Base-by-base conservation (phyloP, 2,329 filamentous ascomycete genomes). In the Verticillium tricorpus region DNA sequence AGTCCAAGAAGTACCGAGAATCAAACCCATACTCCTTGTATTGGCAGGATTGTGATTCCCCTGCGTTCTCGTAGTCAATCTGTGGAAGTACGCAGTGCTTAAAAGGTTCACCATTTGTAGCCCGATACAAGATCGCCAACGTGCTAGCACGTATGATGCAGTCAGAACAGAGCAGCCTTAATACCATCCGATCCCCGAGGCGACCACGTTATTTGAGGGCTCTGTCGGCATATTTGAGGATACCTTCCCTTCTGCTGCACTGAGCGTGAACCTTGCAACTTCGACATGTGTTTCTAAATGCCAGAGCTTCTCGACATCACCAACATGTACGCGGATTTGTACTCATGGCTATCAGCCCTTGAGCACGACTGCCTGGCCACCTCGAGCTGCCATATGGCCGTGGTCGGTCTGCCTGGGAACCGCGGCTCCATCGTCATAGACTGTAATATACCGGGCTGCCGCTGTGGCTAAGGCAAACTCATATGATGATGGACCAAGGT, bases 341-440 rank as follows among this genome's bases (percentile, higher is more conserved):
- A 74, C 60, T 64, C 64, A 0, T 71, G 68, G 68, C 71, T 71
- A 62, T 55, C 34, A 1, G 65, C 61, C 2, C 70, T 69, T 55
- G 57, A 57, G 1, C 66, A 70, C 40, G 62, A 61, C 17, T 68
- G 64, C 40, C 64, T 68, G 37, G 31, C 11, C 1, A 34, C 6
- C 7, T 35, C 50, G 19, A n/a, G 17, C 6, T 73, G 71, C 62
- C 70, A 73, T 61, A 55, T 5, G 22, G 34, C 52, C 8, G 34
- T 55, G 52, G 28, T 14, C 12, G 52, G 31, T 22, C 52, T 55
- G 14, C 15, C 25, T 9, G 14, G 52, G 25, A 55, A 32, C 25
- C 12, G 15, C 7, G 25, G 52, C 52, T 55, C 3, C 3, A 12
- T 7, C 12, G 34, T 6, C 2, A 22, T 55, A 12, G 52, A 12